Evolutionary conservation across 805 yeast species (phyloP).

Genomic region (Wickerhamomyces alni): DNA sequence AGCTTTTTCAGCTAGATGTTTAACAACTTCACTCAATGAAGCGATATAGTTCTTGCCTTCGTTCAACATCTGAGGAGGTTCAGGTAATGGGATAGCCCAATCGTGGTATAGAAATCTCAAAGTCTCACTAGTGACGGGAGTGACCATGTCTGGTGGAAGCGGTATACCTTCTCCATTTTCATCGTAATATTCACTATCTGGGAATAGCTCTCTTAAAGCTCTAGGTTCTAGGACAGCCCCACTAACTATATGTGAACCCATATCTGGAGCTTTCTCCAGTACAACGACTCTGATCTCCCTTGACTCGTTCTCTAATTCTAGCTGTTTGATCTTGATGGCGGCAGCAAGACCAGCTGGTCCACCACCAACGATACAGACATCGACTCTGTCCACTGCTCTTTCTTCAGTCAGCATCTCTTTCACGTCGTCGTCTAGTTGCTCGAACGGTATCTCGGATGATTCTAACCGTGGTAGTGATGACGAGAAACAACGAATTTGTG

Average conservation of each 20-base stretch:
- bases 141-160: conserved; percentile 69
- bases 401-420: conserved; percentile 47
- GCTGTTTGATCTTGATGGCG: conserved; percentile 82
- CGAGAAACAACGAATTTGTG: background rate
- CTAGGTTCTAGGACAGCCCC: conserved; percentile 94
- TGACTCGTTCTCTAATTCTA: conserved; percentile 58
- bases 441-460: conserved; percentile 23
- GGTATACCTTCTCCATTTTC: conserved; percentile 57
- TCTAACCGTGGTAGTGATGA: background rate
- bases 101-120: conserved; percentile 64
- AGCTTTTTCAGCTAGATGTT: conserved; percentile 80
- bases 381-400: conserved; percentile 81
- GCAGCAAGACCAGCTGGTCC: conserved; percentile 98
- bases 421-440: conserved; percentile 34
- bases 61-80: conserved; percentile 88
- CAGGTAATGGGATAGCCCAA: conserved; percentile 69
- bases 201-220: conserved; percentile 79
- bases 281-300: conserved; percentile 81
- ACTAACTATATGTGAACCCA: conserved; percentile 88
- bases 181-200: conserved; percentile 51
- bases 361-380: conserved; percentile 94
- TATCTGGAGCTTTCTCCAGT: conserved; percentile 86
- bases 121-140: conserved; percentile 68
- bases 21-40: conserved; percentile 74
- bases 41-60: conserved; percentile 79